Base-by-base conservation (phyloP, 331 rosid species). In the Pyrus hybrid region DNA sequence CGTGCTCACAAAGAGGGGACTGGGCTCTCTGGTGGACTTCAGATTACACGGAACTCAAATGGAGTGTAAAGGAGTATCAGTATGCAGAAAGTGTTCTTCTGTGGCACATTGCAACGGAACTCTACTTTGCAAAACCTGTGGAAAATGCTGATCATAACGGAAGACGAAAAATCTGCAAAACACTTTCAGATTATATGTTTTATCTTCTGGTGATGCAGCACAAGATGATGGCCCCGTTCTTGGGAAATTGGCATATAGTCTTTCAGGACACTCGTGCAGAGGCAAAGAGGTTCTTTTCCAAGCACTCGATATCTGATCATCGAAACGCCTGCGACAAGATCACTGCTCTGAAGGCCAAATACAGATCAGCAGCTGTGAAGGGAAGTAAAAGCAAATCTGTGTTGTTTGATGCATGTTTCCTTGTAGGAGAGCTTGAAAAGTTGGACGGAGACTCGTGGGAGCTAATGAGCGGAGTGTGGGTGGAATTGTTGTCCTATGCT, bases 31-130 rank as follows among this genome's bases (percentile, higher is more conserved):
- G 26, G 45, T 65, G n/a, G 30, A 29, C 22, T 14, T 63, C 56
- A 1, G 43, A 17, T 45, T 64, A 56, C 20, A 2, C 0, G 20
- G 0, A 65, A 18, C 78, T 80, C 16, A 64, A 80, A 51, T 76
- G 80, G 80, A 76, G 80, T 63, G 30, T 81, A 5, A 43, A 21
- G 23, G 74, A 80, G 45, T 76, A 63, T 47, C 67, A 76, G 21
- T 76, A 70, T 11, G 67, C 73, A 1, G 81, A 76, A 58, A 81
- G 84, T 67, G 64, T 76, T 37, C 81, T 81, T 29, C 16, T 81
- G 8, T 81, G 84, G 84, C 84, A 81, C 77, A 64, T 76, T 28
- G 80, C 84, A 22, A 81, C 84, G 0, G 75, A 76, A 49, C 37
- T 81, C 7, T 66, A 62, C 70, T 32, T 29, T 49, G 35, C 5